Percentiles rank a stretch among this genome's conserved stretches.
phyloP scores from a whole-genome alignment of 108 stramenopile species.

The Chaetoceros muelleri region DNA sequence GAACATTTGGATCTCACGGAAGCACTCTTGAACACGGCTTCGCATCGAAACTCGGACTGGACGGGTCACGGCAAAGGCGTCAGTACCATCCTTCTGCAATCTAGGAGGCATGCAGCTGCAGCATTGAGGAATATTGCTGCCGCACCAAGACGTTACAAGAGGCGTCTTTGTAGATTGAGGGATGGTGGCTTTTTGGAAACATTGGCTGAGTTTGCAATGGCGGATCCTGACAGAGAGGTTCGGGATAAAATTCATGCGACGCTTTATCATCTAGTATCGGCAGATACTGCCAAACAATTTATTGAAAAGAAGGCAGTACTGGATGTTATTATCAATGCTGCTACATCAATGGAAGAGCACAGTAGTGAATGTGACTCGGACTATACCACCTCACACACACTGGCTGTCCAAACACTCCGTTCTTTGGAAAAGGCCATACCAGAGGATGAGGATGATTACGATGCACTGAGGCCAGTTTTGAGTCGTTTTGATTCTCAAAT shows the following conservation, averaged over 20 bases:
- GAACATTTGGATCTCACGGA: constrained; percentile 25
- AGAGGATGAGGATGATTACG: background rate
- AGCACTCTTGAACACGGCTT: constrained; percentile 16
- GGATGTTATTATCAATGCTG: background rate
- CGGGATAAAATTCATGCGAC: constrained; percentile 30
- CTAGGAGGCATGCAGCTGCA: constrained; percentile 32
- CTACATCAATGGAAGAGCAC: background rate
- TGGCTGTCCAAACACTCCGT: background rate
- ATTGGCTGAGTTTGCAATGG: constrained; percentile 25
- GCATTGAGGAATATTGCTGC: constrained; percentile 48
- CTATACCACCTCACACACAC: background rate
- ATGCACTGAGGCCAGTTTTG: background rate
- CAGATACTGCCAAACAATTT: constrained; percentile 28
- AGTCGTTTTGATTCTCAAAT: background rate
- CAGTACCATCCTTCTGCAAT: constrained; percentile 31
- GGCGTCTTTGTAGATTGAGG: constrained; percentile 18
- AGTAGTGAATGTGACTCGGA: background rate
- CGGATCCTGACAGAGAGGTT: constrained; percentile 30
- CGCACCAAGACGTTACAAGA: constrained; percentile 35
- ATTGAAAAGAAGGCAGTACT: background rate
- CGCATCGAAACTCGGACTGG: constrained; percentile 22
- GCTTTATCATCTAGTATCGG: constrained; percentile 37
- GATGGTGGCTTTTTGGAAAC: constrained; percentile 37
- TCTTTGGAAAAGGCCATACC: background rate
- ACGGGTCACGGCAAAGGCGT: constrained; percentile 4